Evolutionary conservation across 202 grass and related monocot genomes (phyloP).

Genomic region (Alloteropsis angusta): DNA sequence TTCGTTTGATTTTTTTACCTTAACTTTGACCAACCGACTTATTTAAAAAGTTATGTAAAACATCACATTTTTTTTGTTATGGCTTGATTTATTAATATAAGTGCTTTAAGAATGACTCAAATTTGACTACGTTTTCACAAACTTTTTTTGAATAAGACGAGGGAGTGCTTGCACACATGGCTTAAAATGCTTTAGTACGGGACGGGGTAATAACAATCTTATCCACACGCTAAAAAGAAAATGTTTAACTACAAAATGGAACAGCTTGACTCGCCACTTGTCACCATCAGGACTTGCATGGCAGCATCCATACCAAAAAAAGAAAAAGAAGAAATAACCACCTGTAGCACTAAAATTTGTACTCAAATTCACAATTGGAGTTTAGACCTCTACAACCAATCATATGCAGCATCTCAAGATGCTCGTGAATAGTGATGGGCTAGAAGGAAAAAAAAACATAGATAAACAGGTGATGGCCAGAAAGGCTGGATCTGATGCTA

Average conservation of each 20-base stretch:
- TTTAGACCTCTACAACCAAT: not conserved
- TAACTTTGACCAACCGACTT: no score
- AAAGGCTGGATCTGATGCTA: conserved; percentile 10
- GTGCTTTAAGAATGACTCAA: no score
- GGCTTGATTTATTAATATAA: no score
- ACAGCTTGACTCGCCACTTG: not conserved
- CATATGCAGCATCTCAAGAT: not conserved
- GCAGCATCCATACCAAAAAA: not conserved
- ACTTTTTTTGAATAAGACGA: no score
- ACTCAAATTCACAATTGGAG: not conserved
- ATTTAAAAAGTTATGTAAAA: no score
- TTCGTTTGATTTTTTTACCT: no score
- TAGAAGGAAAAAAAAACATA: not conserved
- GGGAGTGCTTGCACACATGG: not conserved
- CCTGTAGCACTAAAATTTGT: not conserved
- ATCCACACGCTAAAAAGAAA: not conserved
- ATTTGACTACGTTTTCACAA: no score
- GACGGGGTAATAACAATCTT: not conserved
- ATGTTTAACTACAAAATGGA: not conserved
- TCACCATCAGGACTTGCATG: conserved; percentile 8
- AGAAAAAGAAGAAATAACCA: not conserved
- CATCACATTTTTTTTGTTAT: no score
- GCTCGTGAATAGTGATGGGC: not conserved
- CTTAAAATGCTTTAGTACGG: not conserved
- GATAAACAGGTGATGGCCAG: not conserved